These are phyloP conservation scores for Fusarium neocosmosporiellum DNA, from an alignment of 2,329 filamentous ascomycete species.

Conservation along the genomic window DNA sequence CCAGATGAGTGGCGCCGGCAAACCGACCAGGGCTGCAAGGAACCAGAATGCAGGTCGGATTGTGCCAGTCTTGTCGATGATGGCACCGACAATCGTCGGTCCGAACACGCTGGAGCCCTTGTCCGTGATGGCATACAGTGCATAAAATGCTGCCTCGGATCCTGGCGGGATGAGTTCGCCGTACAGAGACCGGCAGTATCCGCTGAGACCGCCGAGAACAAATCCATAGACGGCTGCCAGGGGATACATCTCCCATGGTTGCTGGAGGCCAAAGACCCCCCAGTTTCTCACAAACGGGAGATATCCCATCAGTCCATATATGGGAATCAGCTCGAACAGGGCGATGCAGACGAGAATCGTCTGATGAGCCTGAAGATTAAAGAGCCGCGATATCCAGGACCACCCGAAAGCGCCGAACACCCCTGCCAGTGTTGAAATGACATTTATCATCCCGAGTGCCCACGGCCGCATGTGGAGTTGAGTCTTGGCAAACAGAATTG, in stretches of 20 bases:
- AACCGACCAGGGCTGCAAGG: conserved; percentile 82
- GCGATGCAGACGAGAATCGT: conserved; percentile 93
- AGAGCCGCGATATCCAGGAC: conserved; percentile 78
- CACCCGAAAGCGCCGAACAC: conserved; percentile 91
- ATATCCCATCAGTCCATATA: conserved; percentile 92
- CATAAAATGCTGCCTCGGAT: conserved; percentile 95
- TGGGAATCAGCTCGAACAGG: conserved; percentile 90
- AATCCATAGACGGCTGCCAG: conserved; percentile 92
- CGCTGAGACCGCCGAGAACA: conserved; percentile 90
- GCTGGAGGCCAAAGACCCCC: conserved; percentile 87
- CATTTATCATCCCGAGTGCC: conserved; percentile 90
- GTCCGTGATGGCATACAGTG: conserved; percentile 96
- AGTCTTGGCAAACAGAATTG: conserved; percentile 95
- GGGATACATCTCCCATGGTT: conserved; percentile 97
- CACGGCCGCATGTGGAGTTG: conserved; percentile 89
- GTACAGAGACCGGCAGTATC: conserved; percentile 92
- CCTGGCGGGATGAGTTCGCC: conserved; percentile 94
- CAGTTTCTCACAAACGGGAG: conserved; percentile 80
- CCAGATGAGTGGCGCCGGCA: conserved; percentile 87
- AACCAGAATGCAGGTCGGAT: conserved; percentile 94
- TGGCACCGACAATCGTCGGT: conserved; percentile 90
- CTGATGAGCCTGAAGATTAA: conserved; percentile 80
- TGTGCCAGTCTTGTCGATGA: conserved; percentile 85
- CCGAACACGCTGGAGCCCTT: conserved; percentile 96
- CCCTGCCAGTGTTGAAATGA: conserved; percentile 87